Evolutionary conservation across 2,329 filamentous ascomycete species (phyloP).

Genomic region (Huntiella moniliformis): DNA sequence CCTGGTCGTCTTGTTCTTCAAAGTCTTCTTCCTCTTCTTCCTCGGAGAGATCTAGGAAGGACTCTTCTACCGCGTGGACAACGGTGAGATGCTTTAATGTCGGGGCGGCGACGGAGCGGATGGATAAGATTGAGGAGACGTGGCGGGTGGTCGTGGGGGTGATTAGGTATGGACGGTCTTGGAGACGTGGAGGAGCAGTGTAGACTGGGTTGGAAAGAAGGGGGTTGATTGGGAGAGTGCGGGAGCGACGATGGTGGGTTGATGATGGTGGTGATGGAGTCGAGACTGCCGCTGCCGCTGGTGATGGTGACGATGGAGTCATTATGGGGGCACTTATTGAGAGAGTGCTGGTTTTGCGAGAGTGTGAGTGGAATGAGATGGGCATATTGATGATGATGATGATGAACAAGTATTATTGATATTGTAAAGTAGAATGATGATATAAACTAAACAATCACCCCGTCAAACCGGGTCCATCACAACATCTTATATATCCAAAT

Average conservation of each 20-base stretch:
- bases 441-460: background rate
- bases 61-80: slow-evolving; percentile 11
- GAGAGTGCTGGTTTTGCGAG: slow-evolving; percentile 8
- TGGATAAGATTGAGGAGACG: slow-evolving; percentile 9
- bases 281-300: background rate
- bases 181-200: slow-evolving; percentile 10
- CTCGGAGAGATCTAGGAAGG: slow-evolving; percentile 2
- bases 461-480: no score
- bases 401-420: background rate
- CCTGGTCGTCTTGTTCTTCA: slow-evolving; percentile 4
- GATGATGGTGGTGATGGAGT: slow-evolving; percentile 1
- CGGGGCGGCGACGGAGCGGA: slow-evolving; percentile 8
- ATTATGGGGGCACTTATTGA: slow-evolving; percentile 8
- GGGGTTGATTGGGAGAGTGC: slow-evolving; percentile 11
- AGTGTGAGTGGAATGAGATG: slow-evolving; percentile 4
- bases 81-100: slow-evolving; percentile 8
- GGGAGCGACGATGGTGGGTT: slow-evolving; percentile 9
- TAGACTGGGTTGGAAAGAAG: slow-evolving; percentile 9
- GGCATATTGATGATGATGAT: slow-evolving; percentile 6
- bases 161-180: slow-evolving; percentile 11
- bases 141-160: slow-evolving; percentile 5
- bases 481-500: no score
- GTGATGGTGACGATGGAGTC: background rate
- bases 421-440: background rate
- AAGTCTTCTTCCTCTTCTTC: slow-evolving; percentile 1